Evolutionary conservation across 495 filamentous ascomycete genomes (phyloP), one percentile per base, ranked within the genome.

Genomic region (Penicillium lividum): DNA sequence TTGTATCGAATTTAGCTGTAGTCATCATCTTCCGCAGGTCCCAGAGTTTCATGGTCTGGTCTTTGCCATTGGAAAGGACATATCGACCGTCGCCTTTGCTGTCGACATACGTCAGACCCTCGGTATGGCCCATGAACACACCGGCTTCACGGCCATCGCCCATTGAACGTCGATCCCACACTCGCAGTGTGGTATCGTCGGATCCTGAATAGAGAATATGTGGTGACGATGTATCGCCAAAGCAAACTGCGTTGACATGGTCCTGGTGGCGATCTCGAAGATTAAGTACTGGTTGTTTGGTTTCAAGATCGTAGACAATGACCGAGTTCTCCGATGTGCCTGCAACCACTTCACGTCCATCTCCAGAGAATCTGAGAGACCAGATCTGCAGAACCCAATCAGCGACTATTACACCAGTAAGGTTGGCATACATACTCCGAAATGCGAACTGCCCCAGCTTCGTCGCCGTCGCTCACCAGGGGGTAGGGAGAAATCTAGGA

Each of bases 31-130:
- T 88, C 54, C 95, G 80, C 47, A 98, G 75, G 74, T 98, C 94
- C 94, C 94, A 98, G 4, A 98, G 81, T 74, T 98, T 98, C 88
- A 96, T 96, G 33, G 85, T 90, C 71, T 98, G 94, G 64, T 98
- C 94, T 66, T 98, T 98, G 56, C 83, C 89, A 60, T 98, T 98
- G 58, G 89, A 93, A 7, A 98, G 80, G 8, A 98, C 87, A 66
- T 97, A 98, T 66, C 94, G 83, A 8, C 94, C 94, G 68, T 98
- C 94, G 50, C 92, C 92, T 73, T 98, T 98, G 74, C 88, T 93
- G 72, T 98, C 93, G 54, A 98, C 88, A 65, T 97, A 97, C 0
- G 94, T 98, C 3, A 98, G 67, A 13, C 94, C 94, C 70, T 98
- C 92, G 10, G 90, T 93, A 73, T 98, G 94, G 10, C 94, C 94